Conservation (phyloP, 106 monocot genomes). For the Apostasia ramifera region DNA sequence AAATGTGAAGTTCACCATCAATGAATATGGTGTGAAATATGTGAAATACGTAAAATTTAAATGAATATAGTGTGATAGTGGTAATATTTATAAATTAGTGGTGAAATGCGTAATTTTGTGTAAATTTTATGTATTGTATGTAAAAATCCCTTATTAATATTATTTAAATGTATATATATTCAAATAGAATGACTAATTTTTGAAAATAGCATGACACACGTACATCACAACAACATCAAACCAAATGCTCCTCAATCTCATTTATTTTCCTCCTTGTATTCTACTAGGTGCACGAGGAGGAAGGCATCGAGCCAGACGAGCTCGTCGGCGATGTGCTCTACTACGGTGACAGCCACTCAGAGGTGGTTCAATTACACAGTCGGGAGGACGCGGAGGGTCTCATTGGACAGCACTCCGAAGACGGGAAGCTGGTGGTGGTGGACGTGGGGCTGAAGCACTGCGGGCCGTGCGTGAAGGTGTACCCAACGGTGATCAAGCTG, state of each 20-base stretch:
- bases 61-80: no score
- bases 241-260: background rate
- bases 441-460: constrained; percentile 97
- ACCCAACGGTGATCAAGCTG: constrained; percentile 80
- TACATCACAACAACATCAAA: no score
- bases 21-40: no score
- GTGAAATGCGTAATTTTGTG: no score
- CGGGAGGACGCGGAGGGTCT: constrained; percentile 57
- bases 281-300: constrained; percentile 67
- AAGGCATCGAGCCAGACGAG: constrained; percentile 67
- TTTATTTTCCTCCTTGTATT: background rate
- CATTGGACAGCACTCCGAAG: constrained; percentile 28
- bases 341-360: constrained; percentile 84
- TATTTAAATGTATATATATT: no score
- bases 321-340: constrained; percentile 81
- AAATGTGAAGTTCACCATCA: no score
- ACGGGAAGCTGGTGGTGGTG: constrained; percentile 69
- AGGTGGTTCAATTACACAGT: constrained; percentile 73
- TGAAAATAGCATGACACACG: no score
- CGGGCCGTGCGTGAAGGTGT: constrained; percentile 98
- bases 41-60: no score
- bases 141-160: no score
- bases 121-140: no score
- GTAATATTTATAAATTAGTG: no score
- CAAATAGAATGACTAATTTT: background rate